A percentile compares a stretch with the other conserved stretches of the same genome.
phyloP scores from a whole-genome alignment of 176 grass and related monocot species.

The Hordeum marinum region DNA sequence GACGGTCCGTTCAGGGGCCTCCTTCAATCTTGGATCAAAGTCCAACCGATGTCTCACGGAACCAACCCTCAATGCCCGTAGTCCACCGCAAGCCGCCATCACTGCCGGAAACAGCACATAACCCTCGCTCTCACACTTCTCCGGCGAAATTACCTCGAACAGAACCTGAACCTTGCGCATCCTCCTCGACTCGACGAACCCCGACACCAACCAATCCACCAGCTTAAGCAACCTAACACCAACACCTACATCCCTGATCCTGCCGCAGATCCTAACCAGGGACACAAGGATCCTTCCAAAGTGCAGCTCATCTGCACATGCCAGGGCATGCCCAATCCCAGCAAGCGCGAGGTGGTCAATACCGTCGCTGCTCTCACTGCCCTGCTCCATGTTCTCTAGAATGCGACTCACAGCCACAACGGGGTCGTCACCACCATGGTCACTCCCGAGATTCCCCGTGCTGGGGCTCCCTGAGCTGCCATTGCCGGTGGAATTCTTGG shows the following conservation, averaged over 20 bases:
- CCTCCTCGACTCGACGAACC: conserved; percentile 44
- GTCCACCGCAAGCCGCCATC: conserved; percentile 51
- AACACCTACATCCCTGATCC: background rate
- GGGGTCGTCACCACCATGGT: conserved; percentile 4
- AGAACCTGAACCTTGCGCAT: conserved; percentile 53
- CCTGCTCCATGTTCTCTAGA: conserved; percentile 21
- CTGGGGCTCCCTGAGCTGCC: background rate
- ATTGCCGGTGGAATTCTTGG: background rate
- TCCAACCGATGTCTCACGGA: conserved; percentile 49
- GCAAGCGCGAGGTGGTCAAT: conserved; percentile 41
- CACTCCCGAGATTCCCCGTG: background rate
- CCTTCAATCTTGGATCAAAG: conserved; percentile 50
- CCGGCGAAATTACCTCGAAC: conserved; percentile 26
- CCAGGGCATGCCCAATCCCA: conserved; percentile 60
- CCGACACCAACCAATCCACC: conserved; percentile 68
- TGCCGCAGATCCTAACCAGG: conserved; percentile 49
- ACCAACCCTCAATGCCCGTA: conserved; percentile 51
- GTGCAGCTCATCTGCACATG: conserved; percentile 17
- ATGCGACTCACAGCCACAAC: background rate
- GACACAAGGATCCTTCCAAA: conserved; percentile 27
- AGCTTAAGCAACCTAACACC: conserved; percentile 64
- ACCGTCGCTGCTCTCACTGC: background rate
- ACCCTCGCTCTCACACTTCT: conserved; percentile 24
- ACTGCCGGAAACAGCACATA: conserved; percentile 42
- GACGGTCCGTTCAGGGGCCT: conserved; percentile 53